Conservation (phyloP, 2,329 filamentous ascomycete species). For the Byssothecium circinans region DNA sequence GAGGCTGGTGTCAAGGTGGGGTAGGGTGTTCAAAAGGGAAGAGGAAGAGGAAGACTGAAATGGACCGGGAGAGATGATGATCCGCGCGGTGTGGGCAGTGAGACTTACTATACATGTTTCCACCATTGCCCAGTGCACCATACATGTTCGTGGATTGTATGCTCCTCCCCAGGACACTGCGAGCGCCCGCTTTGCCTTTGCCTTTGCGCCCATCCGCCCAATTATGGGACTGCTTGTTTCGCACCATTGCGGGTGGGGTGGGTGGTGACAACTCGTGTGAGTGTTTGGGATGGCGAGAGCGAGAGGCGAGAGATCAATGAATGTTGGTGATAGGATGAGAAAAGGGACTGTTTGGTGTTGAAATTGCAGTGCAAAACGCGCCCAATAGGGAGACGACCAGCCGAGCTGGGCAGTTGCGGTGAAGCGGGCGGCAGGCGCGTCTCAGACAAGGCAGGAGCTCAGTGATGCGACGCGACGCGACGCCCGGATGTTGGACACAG, state of each 20-base stretch:
- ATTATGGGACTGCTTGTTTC: neutral
- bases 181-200: too few species aligned
- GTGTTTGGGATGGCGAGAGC: too few species aligned
- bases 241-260: neutral
- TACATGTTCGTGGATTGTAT: neutral
- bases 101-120: neutral
- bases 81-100: neutral
- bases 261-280: neutral
- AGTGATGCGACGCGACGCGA: too few species aligned
- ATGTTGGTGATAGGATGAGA: neutral
- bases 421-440: neutral
- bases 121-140: neutral
- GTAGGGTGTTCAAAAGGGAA: neutral
- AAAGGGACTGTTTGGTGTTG: constrained; percentile 1
- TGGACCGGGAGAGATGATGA: neutral
- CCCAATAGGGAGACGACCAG: neutral
- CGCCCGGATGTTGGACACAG: neutral
- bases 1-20: neutral
- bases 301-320: neutral
- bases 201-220: too few species aligned
- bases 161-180: too few species aligned
- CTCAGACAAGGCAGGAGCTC: constrained; percentile 1
- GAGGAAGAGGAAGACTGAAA: neutral
- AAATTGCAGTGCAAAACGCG: neutral
- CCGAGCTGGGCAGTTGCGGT: too few species aligned